A percentile compares a stretch with the other conserved stretches of the same genome.
Conservation (phyloP, 768 basidiomycete species). For the Stropharia rugosoannulata region DNA sequence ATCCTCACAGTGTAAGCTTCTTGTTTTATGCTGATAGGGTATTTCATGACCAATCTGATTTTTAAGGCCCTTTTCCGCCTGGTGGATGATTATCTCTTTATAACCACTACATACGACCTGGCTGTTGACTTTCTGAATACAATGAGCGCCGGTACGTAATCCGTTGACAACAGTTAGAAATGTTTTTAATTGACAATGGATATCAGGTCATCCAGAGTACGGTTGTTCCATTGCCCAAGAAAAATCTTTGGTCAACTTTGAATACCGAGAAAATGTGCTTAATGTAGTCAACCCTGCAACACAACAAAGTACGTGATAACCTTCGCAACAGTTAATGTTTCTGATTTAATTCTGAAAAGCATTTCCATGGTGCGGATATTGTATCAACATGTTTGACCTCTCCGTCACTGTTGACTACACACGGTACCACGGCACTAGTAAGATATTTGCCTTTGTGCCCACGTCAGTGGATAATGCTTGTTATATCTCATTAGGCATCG, state of each 20-base stretch:
- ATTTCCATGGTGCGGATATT: slow-evolving; percentile 93
- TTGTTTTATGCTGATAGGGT: not conserved
- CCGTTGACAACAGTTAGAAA: not conserved
- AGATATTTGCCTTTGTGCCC: slow-evolving; percentile 16
- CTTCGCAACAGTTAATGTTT: not conserved
- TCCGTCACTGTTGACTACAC: slow-evolving; percentile 80
- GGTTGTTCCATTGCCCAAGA: slow-evolving; percentile 88
- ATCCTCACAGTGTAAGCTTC: slow-evolving; percentile 59
- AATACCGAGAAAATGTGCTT: slow-evolving; percentile 50
- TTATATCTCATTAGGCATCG: slow-evolving; percentile 41
- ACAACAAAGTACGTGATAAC: slow-evolving; percentile 13
- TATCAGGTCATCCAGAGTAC: slow-evolving; percentile 85
- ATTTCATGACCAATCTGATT: not conserved
- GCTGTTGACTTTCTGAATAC: slow-evolving; percentile 69
- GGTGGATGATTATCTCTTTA: slow-evolving; percentile 93
- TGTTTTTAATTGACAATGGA: not conserved
- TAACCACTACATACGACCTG: slow-evolving; percentile 63
- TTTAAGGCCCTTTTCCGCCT: slow-evolving; percentile 76
- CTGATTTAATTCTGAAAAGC: slow-evolving; percentile 35
- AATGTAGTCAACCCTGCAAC: slow-evolving; percentile 52
- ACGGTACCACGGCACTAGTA: slow-evolving; percentile 63
- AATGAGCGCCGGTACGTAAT: slow-evolving; percentile 66
- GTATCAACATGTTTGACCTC: slow-evolving; percentile 74
- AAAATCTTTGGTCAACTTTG: slow-evolving; percentile 90
- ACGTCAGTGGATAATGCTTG: not conserved